A percentile compares a stretch with the other conserved stretches of the same genome.
These are phyloP conservation scores for Verbascum thapsus DNA, from an alignment of 257 asterid genomes.

Conservation along the genomic window DNA sequence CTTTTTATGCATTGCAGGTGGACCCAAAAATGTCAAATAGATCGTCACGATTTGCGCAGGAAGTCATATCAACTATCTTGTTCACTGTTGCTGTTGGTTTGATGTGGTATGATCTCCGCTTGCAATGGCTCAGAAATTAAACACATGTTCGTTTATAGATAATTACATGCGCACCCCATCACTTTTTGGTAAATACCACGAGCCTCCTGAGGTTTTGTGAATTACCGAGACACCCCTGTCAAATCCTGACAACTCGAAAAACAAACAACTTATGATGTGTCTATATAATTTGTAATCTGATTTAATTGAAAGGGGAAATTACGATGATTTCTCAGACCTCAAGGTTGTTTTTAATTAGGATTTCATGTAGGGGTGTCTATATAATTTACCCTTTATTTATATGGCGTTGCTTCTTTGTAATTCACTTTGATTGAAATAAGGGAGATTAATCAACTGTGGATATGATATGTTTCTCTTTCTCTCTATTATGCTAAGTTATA, in stretches of 20 bases:
- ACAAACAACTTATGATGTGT: too few relatives aligned
- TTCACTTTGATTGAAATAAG: background rate
- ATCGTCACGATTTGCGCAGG: slow-evolving; percentile 80
- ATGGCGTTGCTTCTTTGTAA: slow-evolving; percentile 17
- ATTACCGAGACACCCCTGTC: too few relatives aligned
- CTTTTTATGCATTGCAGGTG: slow-evolving; percentile 56
- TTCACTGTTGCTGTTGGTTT: slow-evolving; percentile 83
- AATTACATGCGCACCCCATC: too few relatives aligned
- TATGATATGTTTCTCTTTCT: slow-evolving; percentile 12
- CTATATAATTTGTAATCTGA: too few relatives aligned
- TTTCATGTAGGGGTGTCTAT: too few relatives aligned
- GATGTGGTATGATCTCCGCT: slow-evolving; percentile 63
- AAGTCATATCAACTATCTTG: slow-evolving; percentile 73
- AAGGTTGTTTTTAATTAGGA: slow-evolving; percentile 9
- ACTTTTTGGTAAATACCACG: too few relatives aligned
- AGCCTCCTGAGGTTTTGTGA: too few relatives aligned
- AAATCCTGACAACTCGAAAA: too few relatives aligned
- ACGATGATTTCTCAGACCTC: too few relatives aligned
- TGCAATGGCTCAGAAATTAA: slow-evolving; percentile 8
- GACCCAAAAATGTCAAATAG: slow-evolving; percentile 71
- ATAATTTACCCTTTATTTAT: too few relatives aligned
- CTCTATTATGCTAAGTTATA: background rate
- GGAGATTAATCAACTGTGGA: slow-evolving; percentile 10
- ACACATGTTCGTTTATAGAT: too few relatives aligned
- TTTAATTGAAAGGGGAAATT: too few relatives aligned